Evolutionary conservation across 345 rosid genomes (phyloP).

Genomic region (Euphorbia pulcherrima): DNA sequence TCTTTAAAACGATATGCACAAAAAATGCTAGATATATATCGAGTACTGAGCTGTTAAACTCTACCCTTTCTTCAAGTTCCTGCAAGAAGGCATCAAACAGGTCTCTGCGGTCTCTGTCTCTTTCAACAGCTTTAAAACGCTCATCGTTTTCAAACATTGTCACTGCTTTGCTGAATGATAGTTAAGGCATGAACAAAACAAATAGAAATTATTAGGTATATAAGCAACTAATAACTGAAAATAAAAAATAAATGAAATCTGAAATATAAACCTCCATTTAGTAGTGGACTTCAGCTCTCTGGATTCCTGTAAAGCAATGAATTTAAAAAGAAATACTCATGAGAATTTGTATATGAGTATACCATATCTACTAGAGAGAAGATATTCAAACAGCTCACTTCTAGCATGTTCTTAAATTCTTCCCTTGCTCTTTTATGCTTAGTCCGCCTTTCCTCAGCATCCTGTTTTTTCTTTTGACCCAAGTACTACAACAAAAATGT

Average conservation of each 20-base stretch:
- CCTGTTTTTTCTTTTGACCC: conserved; percentile 67
- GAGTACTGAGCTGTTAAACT: conserved; percentile 9
- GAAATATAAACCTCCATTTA: conserved; percentile 80
- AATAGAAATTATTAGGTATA: conserved; percentile 18
- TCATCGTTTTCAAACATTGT: conserved; percentile 74
- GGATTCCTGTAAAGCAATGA: conserved; percentile 52
- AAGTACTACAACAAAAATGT: conserved; percentile 50
- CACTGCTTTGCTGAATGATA: conserved; percentile 65
- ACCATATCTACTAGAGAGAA: conserved; percentile 1
- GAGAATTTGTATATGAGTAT: neutral
- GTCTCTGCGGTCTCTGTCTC: conserved; percentile 88
- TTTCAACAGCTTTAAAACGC: conserved; percentile 77
- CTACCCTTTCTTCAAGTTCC: conserved; percentile 73
- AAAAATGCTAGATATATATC: neutral
- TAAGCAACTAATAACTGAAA: neutral
- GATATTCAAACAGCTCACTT: conserved; percentile 44
- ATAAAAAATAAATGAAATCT: neutral
- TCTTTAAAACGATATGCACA: neutral
- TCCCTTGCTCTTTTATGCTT: conserved; percentile 74
- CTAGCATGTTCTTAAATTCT: conserved; percentile 77
- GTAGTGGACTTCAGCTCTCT: conserved; percentile 63
- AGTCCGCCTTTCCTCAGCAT: conserved; percentile 68
- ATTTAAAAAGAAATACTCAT: conserved; percentile 5
- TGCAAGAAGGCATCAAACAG: conserved; percentile 62
- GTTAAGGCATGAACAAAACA: conserved; percentile 20